Percentiles rank a stretch among this genome's conserved stretches.
Conservation (phyloP, 139 green algal genomes). For the Mesotaenium endlicherianum region DNA sequence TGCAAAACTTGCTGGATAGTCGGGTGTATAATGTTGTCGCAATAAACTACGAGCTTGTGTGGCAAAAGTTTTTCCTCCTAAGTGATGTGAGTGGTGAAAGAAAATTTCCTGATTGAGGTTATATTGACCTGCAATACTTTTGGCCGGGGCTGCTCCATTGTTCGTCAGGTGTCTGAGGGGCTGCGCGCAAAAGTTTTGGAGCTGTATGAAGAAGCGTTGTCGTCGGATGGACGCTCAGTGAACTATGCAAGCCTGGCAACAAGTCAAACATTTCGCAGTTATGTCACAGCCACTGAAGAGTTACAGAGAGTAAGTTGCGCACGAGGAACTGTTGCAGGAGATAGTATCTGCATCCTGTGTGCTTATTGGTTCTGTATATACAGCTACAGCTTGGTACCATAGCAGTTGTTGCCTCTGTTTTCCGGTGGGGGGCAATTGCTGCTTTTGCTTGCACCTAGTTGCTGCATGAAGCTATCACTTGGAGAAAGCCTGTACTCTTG, state of each 20-base stretch:
- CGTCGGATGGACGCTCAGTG: slow-evolving; percentile 40
- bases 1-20: too few species aligned
- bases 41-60: too few species aligned
- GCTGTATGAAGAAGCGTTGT: slow-evolving; percentile 52
- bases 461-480: too few species aligned
- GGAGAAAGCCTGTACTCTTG: background rate
- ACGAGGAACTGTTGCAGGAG: too few species aligned
- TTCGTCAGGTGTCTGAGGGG: slow-evolving; percentile 44
- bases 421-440: background rate
- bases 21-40: too few species aligned
- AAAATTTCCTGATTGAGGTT: too few species aligned
- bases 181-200: slow-evolving; percentile 31
- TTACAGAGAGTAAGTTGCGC: slow-evolving; percentile 53
- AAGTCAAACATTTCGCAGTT: slow-evolving; percentile 22
- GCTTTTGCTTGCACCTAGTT: too few species aligned
- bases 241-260: slow-evolving; percentile 36
- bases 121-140: too few species aligned
- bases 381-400: background rate
- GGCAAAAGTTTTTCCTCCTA: too few species aligned
- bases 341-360: background rate
- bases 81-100: too few species aligned
- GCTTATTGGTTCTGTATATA: background rate
- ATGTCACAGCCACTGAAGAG: slow-evolving; percentile 49
- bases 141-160: too few species aligned
- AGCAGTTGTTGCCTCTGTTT: background rate